Base-by-base conservation (phyloP, 1,139 yeast species). In the Candida sp. region DNA sequence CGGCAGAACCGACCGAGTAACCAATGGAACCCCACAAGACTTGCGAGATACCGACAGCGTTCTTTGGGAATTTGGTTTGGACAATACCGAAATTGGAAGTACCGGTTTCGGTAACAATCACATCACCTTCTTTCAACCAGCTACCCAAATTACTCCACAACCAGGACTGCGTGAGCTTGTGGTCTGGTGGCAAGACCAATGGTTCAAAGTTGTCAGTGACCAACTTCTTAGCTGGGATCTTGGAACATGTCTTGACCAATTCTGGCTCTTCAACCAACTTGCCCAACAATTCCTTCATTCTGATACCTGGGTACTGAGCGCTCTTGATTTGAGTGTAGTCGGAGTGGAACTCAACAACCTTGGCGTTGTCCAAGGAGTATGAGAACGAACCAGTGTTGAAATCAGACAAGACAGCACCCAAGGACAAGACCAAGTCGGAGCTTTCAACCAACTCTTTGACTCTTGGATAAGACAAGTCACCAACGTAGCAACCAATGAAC, bases 21-120 rank as follows among this genome's bases (percentile, higher is more conserved):
- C 96, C 97, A 69, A 90, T 89, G 44, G 96, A 88, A 54, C 96
- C 96, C 93, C 96, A 90, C 65, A 90, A 78, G 46, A 89, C 96
- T 74, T 90, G 96, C 49, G 96, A 88, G 58, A 90, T 90, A 65
- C 96, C 96, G 58, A 82, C 72, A 44, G 86, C 79, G 67, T 86
- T 74, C 63, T 80, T 74, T 57, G 96, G 96, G 85, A 88, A 90
- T 65, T 83, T 83, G 44, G 94, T 80, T 66, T 86, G 89, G 59
- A 87, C 82, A 59, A 90, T 85, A 74, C 97, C 97, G 66, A 90
- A 90, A 40, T 96, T 90, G 37, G 96, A 86, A 42, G 97, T 90
- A 73, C 97, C 96, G 45, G 96, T 90, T 70, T 90, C 97, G 52
- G 94, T 85, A 61, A 90, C 79, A 60, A 90, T 82, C 54, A 90